A percentile compares a stretch with the other conserved stretches of the same genome.
These are phyloP conservation scores for Plantago lanceolata DNA, from an alignment of 305 asterid species.

Conservation along the genomic window DNA sequence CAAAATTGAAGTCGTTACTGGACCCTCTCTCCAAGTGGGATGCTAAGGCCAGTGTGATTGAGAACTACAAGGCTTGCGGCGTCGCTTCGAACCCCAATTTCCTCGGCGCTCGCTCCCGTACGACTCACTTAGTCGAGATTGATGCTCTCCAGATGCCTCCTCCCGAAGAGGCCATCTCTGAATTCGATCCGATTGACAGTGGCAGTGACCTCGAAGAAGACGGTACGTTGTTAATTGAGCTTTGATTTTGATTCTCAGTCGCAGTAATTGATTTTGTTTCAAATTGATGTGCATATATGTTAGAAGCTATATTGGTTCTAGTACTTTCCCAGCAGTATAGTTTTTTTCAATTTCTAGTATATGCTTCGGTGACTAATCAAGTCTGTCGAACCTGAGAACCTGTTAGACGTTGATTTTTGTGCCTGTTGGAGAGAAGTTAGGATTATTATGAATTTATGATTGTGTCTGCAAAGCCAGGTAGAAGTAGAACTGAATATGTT, in stretches of 20 bases:
- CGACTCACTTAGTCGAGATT: slow-evolving; percentile 61
- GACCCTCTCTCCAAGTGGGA: slow-evolving; percentile 73
- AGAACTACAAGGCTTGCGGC: slow-evolving; percentile 88
- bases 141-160: slow-evolving; percentile 74
- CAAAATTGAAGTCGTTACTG: slow-evolving; percentile 61
- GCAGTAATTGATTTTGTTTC: no score
- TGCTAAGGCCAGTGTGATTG: slow-evolving; percentile 73
- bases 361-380: no score
- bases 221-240: slow-evolving; percentile 40
- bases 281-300: no score
- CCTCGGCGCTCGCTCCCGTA: slow-evolving; percentile 80
- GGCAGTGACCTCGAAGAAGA: slow-evolving; percentile 97
- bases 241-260: not conserved
- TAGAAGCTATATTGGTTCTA: no score
- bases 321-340: no score
- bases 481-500: no score
- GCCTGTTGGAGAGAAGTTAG: no score
- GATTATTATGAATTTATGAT: no score
- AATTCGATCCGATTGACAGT: slow-evolving; percentile 58
- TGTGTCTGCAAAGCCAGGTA: no score
- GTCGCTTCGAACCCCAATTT: slow-evolving; percentile 84
- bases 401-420: no score
- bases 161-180: slow-evolving; percentile 33
- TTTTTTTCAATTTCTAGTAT: no score
- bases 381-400: no score